phyloP scores from a whole-genome alignment of 805 yeast species.

The Nakazawaea holstii region DNA sequence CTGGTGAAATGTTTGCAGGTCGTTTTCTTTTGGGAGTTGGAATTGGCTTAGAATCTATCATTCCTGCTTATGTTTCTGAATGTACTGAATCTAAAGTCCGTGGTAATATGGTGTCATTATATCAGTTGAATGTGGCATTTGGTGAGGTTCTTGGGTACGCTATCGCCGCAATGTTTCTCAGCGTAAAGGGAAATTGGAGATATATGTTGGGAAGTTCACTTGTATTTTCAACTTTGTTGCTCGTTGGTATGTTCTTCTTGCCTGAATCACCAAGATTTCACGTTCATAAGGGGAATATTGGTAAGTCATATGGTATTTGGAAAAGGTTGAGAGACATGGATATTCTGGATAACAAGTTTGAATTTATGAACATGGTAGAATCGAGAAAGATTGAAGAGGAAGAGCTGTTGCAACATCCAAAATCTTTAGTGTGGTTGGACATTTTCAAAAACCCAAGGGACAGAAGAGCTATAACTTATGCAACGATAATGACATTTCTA shows the following conservation, averaged over 20 bases:
- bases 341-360: conserved; percentile 38
- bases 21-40: conserved; percentile 59
- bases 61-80: conserved; percentile 58
- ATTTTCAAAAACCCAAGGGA: conserved; percentile 51
- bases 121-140: conserved; percentile 59
- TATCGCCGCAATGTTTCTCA: conserved; percentile 55
- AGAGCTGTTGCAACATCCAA: conserved; percentile 20
- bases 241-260: conserved; percentile 45
- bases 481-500: conserved; percentile 50
- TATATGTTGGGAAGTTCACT: conserved; percentile 61
- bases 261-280: conserved; percentile 63
- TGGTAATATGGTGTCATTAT: conserved; percentile 57
- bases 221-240: conserved; percentile 47
- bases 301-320: conserved; percentile 53
- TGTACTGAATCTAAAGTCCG: conserved; percentile 53
- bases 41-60: conserved; percentile 64
- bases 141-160: conserved; percentile 66
- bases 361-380: conserved; percentile 53
- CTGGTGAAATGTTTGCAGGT: conserved; percentile 51
- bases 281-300: conserved; percentile 43
- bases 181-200: conserved; percentile 57
- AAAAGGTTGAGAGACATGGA: conserved; percentile 45
- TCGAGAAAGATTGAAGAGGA: conserved; percentile 43
- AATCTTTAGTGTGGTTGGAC: conserved; percentile 31
- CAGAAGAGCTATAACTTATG: conserved; percentile 55